Evolutionary conservation across 768 basidiomycete genomes (phyloP).

Genomic region (Hericium coralloides): DNA sequence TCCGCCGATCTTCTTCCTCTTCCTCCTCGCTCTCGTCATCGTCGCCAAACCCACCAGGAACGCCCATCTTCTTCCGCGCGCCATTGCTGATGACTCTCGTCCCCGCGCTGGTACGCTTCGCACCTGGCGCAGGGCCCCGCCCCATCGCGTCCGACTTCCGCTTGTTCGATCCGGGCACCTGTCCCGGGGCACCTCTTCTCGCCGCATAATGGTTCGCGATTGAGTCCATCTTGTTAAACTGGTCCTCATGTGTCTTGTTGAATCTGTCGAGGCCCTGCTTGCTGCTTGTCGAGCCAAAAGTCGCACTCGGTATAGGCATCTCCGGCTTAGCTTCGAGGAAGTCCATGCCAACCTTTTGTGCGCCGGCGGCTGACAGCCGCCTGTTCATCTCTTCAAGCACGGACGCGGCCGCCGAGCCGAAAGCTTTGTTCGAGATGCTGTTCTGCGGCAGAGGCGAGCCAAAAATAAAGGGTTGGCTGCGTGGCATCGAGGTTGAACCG

Average conservation of each 20-base stretch:
- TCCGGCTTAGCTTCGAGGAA: constrained; percentile 29
- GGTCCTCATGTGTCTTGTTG: constrained; percentile 51
- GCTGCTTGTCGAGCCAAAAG: constrained; percentile 1
- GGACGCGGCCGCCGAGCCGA: constrained; percentile 54
- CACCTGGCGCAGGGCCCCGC: constrained; percentile 20
- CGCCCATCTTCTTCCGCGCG: constrained; percentile 29
- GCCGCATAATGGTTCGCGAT: constrained; percentile 50
- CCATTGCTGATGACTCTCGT: constrained; percentile 42
- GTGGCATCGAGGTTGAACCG: constrained; percentile 16
- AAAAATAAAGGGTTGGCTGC: constrained; percentile 56
- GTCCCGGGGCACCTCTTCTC: constrained; percentile 20
- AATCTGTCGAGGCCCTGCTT: constrained; percentile 27
- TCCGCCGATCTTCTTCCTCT: constrained; percentile 29
- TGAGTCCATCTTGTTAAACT: constrained; percentile 72
- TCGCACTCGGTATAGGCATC: background rate
- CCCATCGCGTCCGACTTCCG: constrained; percentile 46
- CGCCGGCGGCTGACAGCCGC: constrained; percentile 50
- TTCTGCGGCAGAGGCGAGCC: constrained; percentile 66
- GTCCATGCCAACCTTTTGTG: constrained; percentile 36
- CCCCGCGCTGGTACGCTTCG: constrained; percentile 23
- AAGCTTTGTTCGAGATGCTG: constrained; percentile 54
- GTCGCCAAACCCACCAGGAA: constrained; percentile 53
- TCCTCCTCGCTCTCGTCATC: constrained; percentile 40
- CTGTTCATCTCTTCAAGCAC: constrained; percentile 81
- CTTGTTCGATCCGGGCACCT: constrained; percentile 22